Conservation (phyloP, 2,329 filamentous ascomycete species). For the Talaromyces piceae region DNA sequence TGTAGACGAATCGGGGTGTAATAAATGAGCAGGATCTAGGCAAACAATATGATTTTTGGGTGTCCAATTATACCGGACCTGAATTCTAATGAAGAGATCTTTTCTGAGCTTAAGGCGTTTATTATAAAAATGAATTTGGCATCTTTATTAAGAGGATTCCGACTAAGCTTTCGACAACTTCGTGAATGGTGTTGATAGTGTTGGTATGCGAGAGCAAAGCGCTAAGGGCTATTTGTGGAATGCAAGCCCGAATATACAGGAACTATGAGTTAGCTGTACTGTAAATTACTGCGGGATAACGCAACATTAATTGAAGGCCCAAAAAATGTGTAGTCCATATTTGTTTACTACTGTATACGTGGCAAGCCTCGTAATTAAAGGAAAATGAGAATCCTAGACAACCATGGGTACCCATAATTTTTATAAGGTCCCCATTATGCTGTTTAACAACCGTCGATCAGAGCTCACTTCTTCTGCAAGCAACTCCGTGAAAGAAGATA, state of each 20-base stretch:
- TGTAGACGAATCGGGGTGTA: constrained; percentile 31
- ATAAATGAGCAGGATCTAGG: constrained; percentile 28
- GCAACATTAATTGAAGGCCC: no score
- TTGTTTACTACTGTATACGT: no score
- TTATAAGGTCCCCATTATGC: no score
- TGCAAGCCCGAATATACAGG: constrained; percentile 12
- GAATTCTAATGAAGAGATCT: constrained; percentile 27
- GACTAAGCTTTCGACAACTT: constrained; percentile 16
- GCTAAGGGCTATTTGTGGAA: constrained; percentile 22
- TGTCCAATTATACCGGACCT: constrained; percentile 25
- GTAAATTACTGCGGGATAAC: no score
- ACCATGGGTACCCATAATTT: no score
- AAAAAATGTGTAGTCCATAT: no score
- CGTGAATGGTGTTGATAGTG: constrained; percentile 21
- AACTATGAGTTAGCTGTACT: no score
- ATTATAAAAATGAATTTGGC: constrained; percentile 23
- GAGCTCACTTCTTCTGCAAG: no score
- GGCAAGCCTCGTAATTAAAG: no score
- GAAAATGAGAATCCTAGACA: no score
- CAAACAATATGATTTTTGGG: constrained; percentile 28
- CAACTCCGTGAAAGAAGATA: no score
- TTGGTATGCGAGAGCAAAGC: constrained; percentile 18
- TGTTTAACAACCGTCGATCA: no score
- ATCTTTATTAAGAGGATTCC: constrained; percentile 13
- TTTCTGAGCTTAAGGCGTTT: constrained; percentile 25